phyloP scores from a whole-genome alignment of 1,284 basidiomycete genomes.

The Naganishia sp. region DNA sequence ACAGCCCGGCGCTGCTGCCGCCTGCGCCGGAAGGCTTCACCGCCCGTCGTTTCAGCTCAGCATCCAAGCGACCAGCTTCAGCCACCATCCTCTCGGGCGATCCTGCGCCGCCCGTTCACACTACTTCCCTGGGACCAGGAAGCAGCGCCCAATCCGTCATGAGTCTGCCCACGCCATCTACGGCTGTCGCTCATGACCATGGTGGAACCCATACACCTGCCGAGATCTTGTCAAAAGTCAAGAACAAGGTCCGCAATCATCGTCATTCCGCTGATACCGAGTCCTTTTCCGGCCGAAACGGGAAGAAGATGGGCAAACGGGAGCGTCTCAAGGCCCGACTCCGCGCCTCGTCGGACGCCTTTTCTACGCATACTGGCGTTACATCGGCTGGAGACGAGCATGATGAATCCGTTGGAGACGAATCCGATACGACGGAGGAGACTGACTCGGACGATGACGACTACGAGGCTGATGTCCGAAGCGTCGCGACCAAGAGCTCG shows the following conservation, averaged over 20 bases:
- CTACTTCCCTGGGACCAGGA: background rate
- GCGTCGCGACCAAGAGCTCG: slow-evolving; percentile 26
- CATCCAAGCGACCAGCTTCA: slow-evolving; percentile 15
- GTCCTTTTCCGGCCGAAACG: background rate
- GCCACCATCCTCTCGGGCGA: slow-evolving; percentile 8
- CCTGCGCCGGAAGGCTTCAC: background rate
- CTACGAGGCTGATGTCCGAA: slow-evolving; percentile 15
- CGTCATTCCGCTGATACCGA: slow-evolving; percentile 10
- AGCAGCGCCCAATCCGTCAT: slow-evolving; percentile 24
- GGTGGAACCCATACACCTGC: slow-evolving; percentile 11
- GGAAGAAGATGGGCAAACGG: slow-evolving; percentile 22
- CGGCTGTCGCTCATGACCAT: slow-evolving; percentile 1
- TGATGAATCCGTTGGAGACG: slow-evolving; percentile 13
- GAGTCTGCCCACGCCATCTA: slow-evolving; percentile 11
- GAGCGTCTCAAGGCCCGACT: slow-evolving; percentile 30
- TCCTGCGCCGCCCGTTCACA: slow-evolving; percentile 9
- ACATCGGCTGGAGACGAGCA: background rate
- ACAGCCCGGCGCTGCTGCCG: background rate
- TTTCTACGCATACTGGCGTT: slow-evolving; percentile 5
- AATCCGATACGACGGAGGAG: slow-evolving; percentile 31
- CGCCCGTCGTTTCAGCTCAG: slow-evolving; percentile 13
- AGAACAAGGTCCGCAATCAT: slow-evolving; percentile 26
- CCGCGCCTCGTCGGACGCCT: slow-evolving; percentile 27
- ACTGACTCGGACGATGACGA: slow-evolving; percentile 24
- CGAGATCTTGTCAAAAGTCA: slow-evolving; percentile 27